phyloP scores from a whole-genome alignment of 2,329 filamentous ascomycete species.

The Epichloe sibirici region DNA sequence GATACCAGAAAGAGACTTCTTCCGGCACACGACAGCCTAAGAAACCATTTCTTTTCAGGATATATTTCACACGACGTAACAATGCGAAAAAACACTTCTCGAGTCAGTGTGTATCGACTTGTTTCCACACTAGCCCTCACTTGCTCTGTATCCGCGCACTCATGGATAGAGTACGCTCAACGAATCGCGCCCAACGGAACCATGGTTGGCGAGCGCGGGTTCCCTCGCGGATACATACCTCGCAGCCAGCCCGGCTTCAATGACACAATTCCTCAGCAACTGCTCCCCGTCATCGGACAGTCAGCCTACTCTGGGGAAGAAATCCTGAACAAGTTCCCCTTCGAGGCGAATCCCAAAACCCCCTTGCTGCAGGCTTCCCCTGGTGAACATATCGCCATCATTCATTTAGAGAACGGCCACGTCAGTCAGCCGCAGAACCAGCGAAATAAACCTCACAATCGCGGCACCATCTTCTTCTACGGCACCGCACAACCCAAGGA shows the following conservation, averaged over 20 bases:
- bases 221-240: conserved; percentile 55
- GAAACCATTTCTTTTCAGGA: conserved; percentile 2
- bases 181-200: conserved; percentile 62
- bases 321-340: conserved; percentile 32
- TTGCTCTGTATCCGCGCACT: conserved; percentile 43
- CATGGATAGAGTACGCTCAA: conserved; percentile 69
- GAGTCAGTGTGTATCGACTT: conserved; percentile 6
- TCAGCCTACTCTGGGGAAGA: conserved; percentile 49
- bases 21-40: background rate
- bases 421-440: conserved; percentile 48
- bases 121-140: conserved; percentile 19
- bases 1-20: background rate
- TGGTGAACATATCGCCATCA: conserved; percentile 53
- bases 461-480: conserved; percentile 65
- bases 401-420: conserved; percentile 67
- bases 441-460: conserved; percentile 47
- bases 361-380: conserved; percentile 49
- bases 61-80: background rate
- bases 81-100: background rate
- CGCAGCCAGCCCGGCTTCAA: conserved; percentile 42
- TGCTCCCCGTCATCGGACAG: conserved; percentile 50
- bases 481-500: conserved; percentile 49
- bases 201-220: conserved; percentile 60
- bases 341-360: conserved; percentile 32
- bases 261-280: conserved; percentile 47